These are phyloP conservation scores for Luffa aegyptiaca DNA, from an alignment of 306 rosid genomes.

Conservation along the genomic window DNA sequence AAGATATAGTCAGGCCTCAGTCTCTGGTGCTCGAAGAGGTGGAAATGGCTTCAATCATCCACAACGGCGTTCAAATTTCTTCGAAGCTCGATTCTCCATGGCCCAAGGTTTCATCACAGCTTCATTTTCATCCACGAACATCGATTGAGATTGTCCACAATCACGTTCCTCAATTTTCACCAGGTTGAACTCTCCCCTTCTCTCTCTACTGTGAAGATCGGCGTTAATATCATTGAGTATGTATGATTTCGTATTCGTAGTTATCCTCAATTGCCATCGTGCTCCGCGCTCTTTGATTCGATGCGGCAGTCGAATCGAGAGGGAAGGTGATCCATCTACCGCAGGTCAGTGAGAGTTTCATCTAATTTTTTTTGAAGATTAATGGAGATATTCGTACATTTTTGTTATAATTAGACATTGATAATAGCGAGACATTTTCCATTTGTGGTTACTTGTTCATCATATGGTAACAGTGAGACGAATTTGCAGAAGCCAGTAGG, in stretches of 20 bases:
- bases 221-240: constrained; percentile 1
- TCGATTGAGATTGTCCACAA: constrained; percentile 19
- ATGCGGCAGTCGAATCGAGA: constrained; percentile 40
- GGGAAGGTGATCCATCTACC: constrained; percentile 26
- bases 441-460: not conserved
- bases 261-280: constrained; percentile 17
- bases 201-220: not conserved
- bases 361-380: not conserved
- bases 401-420: not conserved
- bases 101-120: constrained; percentile 20
- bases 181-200: constrained; percentile 27
- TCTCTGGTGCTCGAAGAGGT: constrained; percentile 14
- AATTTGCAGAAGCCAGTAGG: constrained; percentile 37
- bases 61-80: constrained; percentile 31
- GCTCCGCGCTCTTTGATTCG: constrained; percentile 25
- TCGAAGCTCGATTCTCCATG: constrained; percentile 11
- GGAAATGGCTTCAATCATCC: constrained; percentile 59
- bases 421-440: not conserved
- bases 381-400: not conserved
- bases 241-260: constrained; percentile 25
- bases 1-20: not conserved
- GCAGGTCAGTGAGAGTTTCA: constrained; percentile 32
- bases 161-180: constrained; percentile 18
- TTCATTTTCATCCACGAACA: constrained; percentile 24
- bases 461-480: constrained; percentile 7